These are phyloP conservation scores for Hawksworthiomyces lignivorus DNA, from an alignment of 2,329 filamentous ascomycete genomes.

Conservation along the genomic window DNA sequence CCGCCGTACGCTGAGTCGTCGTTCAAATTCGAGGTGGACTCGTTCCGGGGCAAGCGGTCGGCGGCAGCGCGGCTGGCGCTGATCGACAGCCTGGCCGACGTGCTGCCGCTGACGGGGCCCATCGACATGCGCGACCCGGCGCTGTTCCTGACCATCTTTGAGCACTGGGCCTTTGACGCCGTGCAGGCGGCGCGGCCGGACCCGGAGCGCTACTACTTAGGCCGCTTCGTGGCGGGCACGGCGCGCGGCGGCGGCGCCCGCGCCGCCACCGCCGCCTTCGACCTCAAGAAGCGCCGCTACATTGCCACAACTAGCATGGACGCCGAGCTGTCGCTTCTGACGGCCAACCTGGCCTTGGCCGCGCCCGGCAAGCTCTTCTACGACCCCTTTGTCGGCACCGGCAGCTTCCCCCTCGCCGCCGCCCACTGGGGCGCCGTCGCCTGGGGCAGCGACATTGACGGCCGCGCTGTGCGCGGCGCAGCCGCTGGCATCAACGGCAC, in stretches of 20 bases:
- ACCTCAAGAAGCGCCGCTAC: slow-evolving; percentile 87
- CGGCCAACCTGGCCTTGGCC: slow-evolving; percentile 82
- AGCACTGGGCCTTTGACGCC: slow-evolving; percentile 62
- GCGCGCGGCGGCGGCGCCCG: too few relatives aligned
- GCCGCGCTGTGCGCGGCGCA: slow-evolving; percentile 73
- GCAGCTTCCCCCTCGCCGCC: slow-evolving; percentile 83
- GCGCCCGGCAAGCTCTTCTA: slow-evolving; percentile 80
- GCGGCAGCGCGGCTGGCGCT: slow-evolving; percentile 58
- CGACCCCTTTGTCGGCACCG: slow-evolving; percentile 93
- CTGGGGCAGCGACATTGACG: slow-evolving; percentile 90
- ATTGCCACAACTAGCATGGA: slow-evolving; percentile 98
- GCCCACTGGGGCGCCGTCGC: slow-evolving; percentile 81
- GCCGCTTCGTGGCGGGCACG: slow-evolving; percentile 60
- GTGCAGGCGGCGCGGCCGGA: slow-evolving; percentile 39
- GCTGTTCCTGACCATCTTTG: slow-evolving; percentile 70
- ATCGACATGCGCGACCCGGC: slow-evolving; percentile 71
- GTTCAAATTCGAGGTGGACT: slow-evolving; percentile 80
- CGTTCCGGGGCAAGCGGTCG: slow-evolving; percentile 67
- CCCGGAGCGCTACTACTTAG: slow-evolving; percentile 61
- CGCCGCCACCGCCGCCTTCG: slow-evolving; percentile 63
- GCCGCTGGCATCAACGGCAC: slow-evolving; percentile 35
- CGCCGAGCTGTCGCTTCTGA: slow-evolving; percentile 82
- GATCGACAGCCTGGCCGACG: slow-evolving; percentile 69
- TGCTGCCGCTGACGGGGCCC: slow-evolving; percentile 67
- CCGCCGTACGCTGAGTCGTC: slow-evolving; percentile 52